Percentiles rank a stretch among this genome's conserved stretches.
phyloP scores from a whole-genome alignment of 306 rosid genomes.

The Prunus armeniaca region DNA sequence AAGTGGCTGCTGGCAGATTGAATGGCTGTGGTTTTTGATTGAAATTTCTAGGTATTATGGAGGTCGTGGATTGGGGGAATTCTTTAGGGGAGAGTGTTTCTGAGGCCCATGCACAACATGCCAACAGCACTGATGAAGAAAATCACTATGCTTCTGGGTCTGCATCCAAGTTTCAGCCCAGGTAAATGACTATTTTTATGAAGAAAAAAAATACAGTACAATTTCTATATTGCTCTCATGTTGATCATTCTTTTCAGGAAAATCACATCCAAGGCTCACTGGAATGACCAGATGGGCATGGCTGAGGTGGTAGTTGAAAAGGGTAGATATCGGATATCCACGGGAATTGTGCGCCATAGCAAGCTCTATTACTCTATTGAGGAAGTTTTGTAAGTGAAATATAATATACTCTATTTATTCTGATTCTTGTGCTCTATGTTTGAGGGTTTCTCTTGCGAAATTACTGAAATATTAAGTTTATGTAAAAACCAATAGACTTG shows the following conservation, averaged over 20 bases:
- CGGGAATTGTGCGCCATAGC: conserved; percentile 60
- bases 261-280: conserved; percentile 43
- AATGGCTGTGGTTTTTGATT: too few species aligned
- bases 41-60: conserved; percentile 21
- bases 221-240: neutral
- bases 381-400: conserved; percentile 70
- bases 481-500: neutral
- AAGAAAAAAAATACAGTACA: neutral
- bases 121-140: conserved; percentile 19
- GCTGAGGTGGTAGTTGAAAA: conserved; percentile 57
- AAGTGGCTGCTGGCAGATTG: too few species aligned
- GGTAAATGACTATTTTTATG: conserved; percentile 30
- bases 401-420: conserved; percentile 2
- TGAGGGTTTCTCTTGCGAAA: neutral
- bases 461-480: neutral
- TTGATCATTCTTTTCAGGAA: conserved; percentile 33
- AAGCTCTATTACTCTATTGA: conserved; percentile 62
- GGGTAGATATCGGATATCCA: conserved; percentile 68
- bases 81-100: conserved; percentile 39
- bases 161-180: conserved; percentile 55
- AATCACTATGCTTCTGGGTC: conserved; percentile 34
- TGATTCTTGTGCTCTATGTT: neutral
- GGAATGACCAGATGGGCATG: conserved; percentile 68
- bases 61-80: conserved; percentile 18
- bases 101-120: conserved; percentile 31